Evolutionary conservation across 2,329 filamentous ascomycete species (phyloP), one percentile per base, ranked within the genome.

Genomic region (Cordyceps pruinosa): DNA sequence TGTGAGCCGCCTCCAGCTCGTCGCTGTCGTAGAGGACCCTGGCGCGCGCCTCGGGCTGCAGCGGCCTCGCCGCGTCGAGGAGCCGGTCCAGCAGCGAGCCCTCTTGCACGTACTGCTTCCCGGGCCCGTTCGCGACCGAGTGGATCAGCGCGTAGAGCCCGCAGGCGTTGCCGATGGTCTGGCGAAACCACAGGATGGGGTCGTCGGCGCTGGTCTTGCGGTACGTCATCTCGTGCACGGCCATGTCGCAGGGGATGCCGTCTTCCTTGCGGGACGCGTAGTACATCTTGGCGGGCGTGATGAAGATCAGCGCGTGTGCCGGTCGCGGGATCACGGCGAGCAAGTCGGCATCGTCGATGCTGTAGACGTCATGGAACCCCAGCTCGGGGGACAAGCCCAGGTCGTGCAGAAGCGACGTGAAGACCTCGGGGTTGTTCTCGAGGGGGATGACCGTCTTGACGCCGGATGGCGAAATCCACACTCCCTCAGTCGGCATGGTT

Each of bases 141-240:
- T 95, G 90, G 9, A 95, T 70, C 5, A 94, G 75, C 0, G 85
- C 90, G 66, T 91, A 90, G 23, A 92, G 79, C 1, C 90, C 90
- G 67, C 89, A 95, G 1, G 89, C 88, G 68, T 94, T 87, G 58
- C 84, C 82, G 65, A 95, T 94, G 0, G 88, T 94, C 71, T 95
- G 90, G 66, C 86, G 86, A 74, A 90, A 94, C 89, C 89, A 95
- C 19, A 89, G 75, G 1, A 92, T 83, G 7, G 87, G 82, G 12
- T 56, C 51, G 64, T 92, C 87, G 0, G 66, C 63, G 2, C 71
- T 71, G 8, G 62, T 61, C 23, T 67, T 66, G 34, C 66, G 58
- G 61, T 75, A 74, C 1, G 68, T 68, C 30, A 68, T 35, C 10
- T 65, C 61, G 5, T 67, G 53, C 13, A 62, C 57, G 5, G 66